Percentiles rank a stretch among this genome's conserved stretches.
Evolutionary conservation across 306 rosid species (phyloP).

Genomic region (Boehmeria nivea): DNA sequence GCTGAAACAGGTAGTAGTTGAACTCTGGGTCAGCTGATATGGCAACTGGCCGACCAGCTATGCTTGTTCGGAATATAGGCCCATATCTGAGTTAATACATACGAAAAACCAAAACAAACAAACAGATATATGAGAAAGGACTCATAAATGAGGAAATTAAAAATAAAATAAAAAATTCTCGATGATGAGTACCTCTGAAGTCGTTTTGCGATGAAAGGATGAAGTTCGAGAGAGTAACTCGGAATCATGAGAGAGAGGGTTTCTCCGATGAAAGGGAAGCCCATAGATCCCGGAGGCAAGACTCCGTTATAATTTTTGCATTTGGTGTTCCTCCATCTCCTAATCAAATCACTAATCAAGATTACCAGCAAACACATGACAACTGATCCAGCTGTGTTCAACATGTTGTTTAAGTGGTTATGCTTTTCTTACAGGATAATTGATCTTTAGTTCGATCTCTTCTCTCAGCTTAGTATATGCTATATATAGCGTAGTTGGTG

Average conservation of each 20-base stretch:
- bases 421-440: too few species aligned
- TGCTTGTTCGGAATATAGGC: constrained; percentile 30
- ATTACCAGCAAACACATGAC: neutral
- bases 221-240: constrained; percentile 9
- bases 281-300: constrained; percentile 38
- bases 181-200: neutral
- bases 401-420: too few species aligned
- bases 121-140: too few species aligned
- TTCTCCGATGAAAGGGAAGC: constrained; percentile 32
- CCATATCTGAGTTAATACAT: constrained; percentile 51
- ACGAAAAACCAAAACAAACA: too few species aligned
- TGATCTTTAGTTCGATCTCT: too few species aligned
- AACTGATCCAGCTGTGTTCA: too few species aligned
- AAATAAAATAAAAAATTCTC: too few species aligned
- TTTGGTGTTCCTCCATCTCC: constrained; percentile 26
- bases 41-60: constrained; percentile 22
- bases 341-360: too few species aligned
- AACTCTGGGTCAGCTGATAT: constrained; percentile 32
- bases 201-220: neutral
- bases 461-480: too few species aligned
- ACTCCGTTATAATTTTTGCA: too few species aligned
- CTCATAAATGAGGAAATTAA: too few species aligned
- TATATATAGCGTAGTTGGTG: too few species aligned
- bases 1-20: constrained; percentile 18
- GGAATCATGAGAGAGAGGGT: constrained; percentile 21